Evolutionary conservation across 78 protist genomes (phyloP), one percentile per base, ranked within the genome.

Genomic region (Dictyostelium intermedium): DNA sequence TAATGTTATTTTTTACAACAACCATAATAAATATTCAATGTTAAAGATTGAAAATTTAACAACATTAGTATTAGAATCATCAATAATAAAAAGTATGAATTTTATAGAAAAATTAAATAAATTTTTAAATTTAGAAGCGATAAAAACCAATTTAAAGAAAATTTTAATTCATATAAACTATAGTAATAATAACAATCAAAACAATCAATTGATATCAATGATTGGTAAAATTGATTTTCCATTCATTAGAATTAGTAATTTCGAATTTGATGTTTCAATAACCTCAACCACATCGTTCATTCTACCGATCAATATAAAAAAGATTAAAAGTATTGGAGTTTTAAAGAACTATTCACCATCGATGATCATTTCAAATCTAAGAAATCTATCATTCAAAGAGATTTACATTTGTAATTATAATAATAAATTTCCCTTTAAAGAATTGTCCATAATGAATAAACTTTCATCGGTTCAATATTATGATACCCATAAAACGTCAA

Each of bases 161-260:
- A 63, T 63, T 8, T 63, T 63, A 63, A 63, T 63, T 27, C 27
- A 25, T n/a, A 63, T 63, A 23, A 60, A 20, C 7, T 23, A 23
- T 23, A 60, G n/a, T 23, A 60, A 60, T 63, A 63, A 63, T 20
- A 25, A 63, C 9, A 63, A 14, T 25, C 27, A n/a, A 63, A 63
- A 27, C 25, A 63, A 63, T 63, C 27, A 63, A 25, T 27, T 25
- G 8, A 63, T 63, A 25, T 63, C 73, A 23, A 63, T 63, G 73
- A 63, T 63, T 63, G 73, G 73, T 63, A 63, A 63, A 25, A 63
- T 63, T 63, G 73, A 63, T 25, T 63, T 63, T 63, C 73, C 73
- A 9, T n/a, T 27, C 11, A 63, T 63, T 8, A 63, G 73, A 63
- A 63, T 63, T 63, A 25, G 34, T 25, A 63, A 63, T 27, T 63